Evolutionary conservation across 345 rosid genomes (phyloP), one percentile per base, ranked within the genome.

Genomic region (Eucalyptus curtisii): DNA sequence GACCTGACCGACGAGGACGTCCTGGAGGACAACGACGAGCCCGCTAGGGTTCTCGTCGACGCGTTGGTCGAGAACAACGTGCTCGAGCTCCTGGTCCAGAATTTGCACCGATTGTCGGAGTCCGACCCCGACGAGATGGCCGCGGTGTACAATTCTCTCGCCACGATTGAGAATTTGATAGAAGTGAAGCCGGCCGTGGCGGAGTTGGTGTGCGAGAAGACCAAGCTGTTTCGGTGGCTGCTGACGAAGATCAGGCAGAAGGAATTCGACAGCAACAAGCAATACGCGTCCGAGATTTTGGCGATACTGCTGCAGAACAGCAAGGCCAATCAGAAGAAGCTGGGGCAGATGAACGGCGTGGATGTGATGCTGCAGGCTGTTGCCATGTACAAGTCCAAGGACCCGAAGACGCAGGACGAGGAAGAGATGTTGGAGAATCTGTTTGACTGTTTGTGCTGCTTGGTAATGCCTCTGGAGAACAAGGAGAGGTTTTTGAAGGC

Each of bases 361-460:
- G 99, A 97, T 88, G 98, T 95, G 90, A 93, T 96, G 76, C 87
- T 97, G 88, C 99, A 97, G 91, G 98, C 98, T 3, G 99, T 97
- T 90, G 98, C 99, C 1, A 94, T 96, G 95, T 97, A 97, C 92
- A 97, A 97, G 93, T 94, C 98, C 1, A 96, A 93, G 92, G 99
- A 97, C 88, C 99, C 99, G 1, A 97, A 94, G 95, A 95, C 91
- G 37, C 92, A 94, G 30, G 99, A 97, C 33, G 99, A 97, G 92
- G 99, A 97, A 92, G 99, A 97, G 93, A 96, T 97, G 99, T 89
- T 97, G 88, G 99, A 97, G 95, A 97, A 97, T 92, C 87, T 97
- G 49, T 97, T 97, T 53, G 98, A 97, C 92, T 92, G 93, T 30
- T 88, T 97, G 93, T 97, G 99, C 88, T 96, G 99, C 87, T 90